phyloP scores from a whole-genome alignment of 192 early-diverging fungal genomes.

The Allomyces macrogynus region DNA sequence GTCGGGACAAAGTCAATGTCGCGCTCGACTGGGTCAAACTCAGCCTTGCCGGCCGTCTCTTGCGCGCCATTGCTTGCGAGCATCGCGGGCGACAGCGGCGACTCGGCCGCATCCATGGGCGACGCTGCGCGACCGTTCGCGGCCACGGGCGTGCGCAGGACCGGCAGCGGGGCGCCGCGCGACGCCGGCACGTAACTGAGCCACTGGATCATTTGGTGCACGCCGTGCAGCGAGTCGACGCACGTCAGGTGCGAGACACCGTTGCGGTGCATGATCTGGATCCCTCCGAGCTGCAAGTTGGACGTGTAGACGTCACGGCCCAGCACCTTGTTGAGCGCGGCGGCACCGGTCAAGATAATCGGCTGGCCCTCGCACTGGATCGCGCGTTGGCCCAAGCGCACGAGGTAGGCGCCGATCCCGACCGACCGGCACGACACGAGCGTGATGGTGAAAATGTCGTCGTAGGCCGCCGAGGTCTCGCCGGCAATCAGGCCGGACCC shows the following conservation, averaged over 20 bases:
- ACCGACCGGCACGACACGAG: slow-evolving; percentile 95
- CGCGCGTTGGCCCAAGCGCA: slow-evolving; percentile 89
- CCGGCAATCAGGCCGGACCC: slow-evolving; percentile 96
- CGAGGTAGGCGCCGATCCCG: slow-evolving; percentile 96
- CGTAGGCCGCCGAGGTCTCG: slow-evolving; percentile 82
- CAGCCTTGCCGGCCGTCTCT: neutral
- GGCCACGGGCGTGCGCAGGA: slow-evolving; percentile 10
- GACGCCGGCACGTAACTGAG: slow-evolving; percentile 68
- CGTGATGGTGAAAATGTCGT: slow-evolving; percentile 93
- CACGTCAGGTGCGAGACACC: slow-evolving; percentile 93
- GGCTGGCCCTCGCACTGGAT: slow-evolving; percentile 97
- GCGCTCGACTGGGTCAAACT: slow-evolving; percentile 58
- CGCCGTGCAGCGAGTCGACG: slow-evolving; percentile 83
- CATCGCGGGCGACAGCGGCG: neutral
- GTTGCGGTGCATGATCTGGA: slow-evolving; percentile 98
- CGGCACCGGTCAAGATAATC: slow-evolving; percentile 93
- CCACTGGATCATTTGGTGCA: slow-evolving; percentile 84
- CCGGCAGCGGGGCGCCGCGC: slow-evolving; percentile 40
- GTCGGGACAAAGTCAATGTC: slow-evolving; percentile 62
- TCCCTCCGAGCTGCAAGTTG: slow-evolving; percentile 94
- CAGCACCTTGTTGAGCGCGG: slow-evolving; percentile 91
- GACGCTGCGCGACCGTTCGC: slow-evolving; percentile 7
- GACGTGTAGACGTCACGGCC: slow-evolving; percentile 96
- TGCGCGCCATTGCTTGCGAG: neutral
- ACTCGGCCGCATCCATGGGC: slow-evolving; percentile 26